Evolutionary conservation across 208 protist species (phyloP).

Genomic region (Angomonas ambiguus): DNA sequence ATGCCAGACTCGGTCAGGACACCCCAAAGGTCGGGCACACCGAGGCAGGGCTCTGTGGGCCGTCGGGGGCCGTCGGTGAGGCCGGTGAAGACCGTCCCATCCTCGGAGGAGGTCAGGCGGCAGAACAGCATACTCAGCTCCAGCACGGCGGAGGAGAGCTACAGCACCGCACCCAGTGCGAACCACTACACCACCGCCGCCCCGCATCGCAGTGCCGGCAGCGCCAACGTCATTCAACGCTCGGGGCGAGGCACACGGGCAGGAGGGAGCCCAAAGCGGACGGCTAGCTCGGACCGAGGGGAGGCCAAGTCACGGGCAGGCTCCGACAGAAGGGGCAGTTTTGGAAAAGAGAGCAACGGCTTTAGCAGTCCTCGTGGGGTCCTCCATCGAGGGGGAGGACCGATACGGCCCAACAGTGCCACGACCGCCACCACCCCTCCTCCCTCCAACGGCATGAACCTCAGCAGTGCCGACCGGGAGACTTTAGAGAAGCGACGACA

Average conservation of each 20-base stretch:
- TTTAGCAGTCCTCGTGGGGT: not conserved
- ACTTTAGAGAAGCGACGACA: constrained; percentile 22
- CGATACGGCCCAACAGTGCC: not conserved
- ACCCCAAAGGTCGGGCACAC: not conserved
- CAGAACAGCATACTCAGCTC: not conserved
- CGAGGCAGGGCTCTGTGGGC: not conserved
- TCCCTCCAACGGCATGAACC: not conserved
- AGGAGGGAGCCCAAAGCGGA: not conserved
- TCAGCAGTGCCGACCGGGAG: constrained; percentile 18
- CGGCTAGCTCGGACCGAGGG: not conserved
- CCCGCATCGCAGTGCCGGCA: not conserved
- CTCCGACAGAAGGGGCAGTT: not conserved
- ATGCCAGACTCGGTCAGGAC: not conserved
- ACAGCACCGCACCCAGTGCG: not conserved
- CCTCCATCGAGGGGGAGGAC: not conserved
- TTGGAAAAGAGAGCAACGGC: not conserved
- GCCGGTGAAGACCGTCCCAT: not conserved
- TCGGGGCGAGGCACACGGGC: not conserved
- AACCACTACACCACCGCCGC: not conserved
- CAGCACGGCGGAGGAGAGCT: not conserved
- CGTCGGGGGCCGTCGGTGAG: not conserved
- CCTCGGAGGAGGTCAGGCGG: not conserved
- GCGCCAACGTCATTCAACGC: not conserved
- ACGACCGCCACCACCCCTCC: not conserved
- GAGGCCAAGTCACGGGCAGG: not conserved